Base-by-base conservation (phyloP, 192 early-diverging fungal species). In the Coemansia sp. region DNA sequence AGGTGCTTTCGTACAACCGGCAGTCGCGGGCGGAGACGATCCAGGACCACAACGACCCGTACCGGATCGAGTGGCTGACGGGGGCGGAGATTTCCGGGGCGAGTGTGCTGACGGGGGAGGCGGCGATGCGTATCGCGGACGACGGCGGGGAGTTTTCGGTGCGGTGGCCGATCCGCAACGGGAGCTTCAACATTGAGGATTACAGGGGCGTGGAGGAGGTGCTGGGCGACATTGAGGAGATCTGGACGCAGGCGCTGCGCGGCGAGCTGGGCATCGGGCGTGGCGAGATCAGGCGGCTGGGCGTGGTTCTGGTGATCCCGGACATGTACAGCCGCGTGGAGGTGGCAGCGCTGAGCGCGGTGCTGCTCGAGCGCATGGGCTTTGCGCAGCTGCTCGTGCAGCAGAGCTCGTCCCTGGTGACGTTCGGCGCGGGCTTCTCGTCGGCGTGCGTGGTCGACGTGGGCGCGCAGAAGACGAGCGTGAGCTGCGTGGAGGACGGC, bases 41-140 rank as follows among this genome's bases (percentile, higher is more conserved):
- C 68, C 75, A 84, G 19, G 92, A 94, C 68, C 91, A 94, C 62
- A 96, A 96, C 64, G 94, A 96, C 59, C 93, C 93, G 6, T 92
- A 90, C 66, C 87, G 88, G 52, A 85, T 94, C 18, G 94, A 96
- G 33, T 96, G 93, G 93, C 86, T 88, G 0, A 28, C 40, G 24
- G 62, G 85, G 0, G 58, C 82, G 0, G 62, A 66, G 22, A 67
- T n/a, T n/a, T 73, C 7, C 55, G 67, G n/a, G 81, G 51, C 11
- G 82, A 86, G 12, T 73, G 70, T 56, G 54, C n/a, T 74, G n/a
- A 55, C 70, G 11, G 73, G 74, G 32, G 80, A 77, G 33, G 19
- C 25, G 31, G 73, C 55, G 21, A 44, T 69, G 28, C 62, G 63
- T 18, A 64, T 81, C 29, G 66, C 69, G 18, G 59, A 73, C 35